phyloP scores from a whole-genome alignment of 225 moss, liverwort and hornwort species.

The Ulota crispa region DNA sequence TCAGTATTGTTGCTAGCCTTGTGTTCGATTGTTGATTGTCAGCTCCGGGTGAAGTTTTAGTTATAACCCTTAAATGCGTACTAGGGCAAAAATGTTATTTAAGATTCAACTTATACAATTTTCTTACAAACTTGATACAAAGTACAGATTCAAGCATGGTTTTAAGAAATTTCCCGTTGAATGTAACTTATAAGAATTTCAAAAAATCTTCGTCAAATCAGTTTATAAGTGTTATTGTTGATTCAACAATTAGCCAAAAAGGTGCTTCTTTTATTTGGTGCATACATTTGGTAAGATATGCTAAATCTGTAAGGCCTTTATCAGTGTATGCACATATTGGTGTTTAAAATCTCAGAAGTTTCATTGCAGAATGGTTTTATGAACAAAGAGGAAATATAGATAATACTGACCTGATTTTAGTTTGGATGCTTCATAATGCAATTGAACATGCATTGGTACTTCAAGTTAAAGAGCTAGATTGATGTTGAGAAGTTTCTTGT shows the following conservation, averaged over 20 bases:
- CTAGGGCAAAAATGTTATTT: not conserved
- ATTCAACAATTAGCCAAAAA: not conserved
- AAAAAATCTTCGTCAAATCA: not conserved
- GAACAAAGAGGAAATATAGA: not conserved
- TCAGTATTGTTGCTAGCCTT: not conserved
- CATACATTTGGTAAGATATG: not conserved
- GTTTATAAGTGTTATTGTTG: not conserved
- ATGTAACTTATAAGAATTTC: not conserved
- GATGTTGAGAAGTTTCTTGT: not conserved
- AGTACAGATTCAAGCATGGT: not conserved
- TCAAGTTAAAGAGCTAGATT: not conserved
- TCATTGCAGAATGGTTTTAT: not conserved
- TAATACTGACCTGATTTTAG: not conserved
- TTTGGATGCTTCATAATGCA: not conserved
- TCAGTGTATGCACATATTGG: not conserved
- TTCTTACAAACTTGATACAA: not conserved
- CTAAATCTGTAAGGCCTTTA: not conserved
- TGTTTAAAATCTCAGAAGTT: not conserved
- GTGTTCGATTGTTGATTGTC: constrained; percentile 14
- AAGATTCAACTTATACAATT: no score
- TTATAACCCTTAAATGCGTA: not conserved
- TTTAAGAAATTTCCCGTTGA: not conserved
- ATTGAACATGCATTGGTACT: not conserved
- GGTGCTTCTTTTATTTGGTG: not conserved
- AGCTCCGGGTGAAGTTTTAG: not conserved